phyloP scores from a whole-genome alignment of 305 asterid genomes.

The Euphrasia arctica region DNA sequence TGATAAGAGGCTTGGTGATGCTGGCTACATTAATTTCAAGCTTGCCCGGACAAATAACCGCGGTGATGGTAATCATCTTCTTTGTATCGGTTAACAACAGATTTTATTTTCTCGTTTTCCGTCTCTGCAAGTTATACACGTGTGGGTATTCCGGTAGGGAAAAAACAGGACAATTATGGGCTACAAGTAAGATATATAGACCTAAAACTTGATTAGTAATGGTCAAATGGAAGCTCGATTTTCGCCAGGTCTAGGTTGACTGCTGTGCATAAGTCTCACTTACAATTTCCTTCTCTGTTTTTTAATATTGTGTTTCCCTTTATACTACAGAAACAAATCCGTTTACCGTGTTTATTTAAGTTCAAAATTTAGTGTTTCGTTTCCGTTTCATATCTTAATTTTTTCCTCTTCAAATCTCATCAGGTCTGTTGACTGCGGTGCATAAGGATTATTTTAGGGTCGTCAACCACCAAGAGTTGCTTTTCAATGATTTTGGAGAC shows the following conservation, averaged over 20 bases:
- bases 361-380: slow-evolving; percentile 4
- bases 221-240: too few species aligned
- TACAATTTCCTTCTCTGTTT: neutral
- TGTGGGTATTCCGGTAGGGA: too few species aligned
- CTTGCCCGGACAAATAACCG: slow-evolving; percentile 96
- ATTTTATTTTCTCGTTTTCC: neutral
- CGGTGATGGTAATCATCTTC: slow-evolving; percentile 66
- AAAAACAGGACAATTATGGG: slow-evolving; percentile 26
- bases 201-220: neutral
- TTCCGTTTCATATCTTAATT: neutral
- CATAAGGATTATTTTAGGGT: slow-evolving; percentile 81
- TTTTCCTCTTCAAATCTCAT: slow-evolving; percentile 16
- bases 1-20: slow-evolving; percentile 92
- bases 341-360: neutral
- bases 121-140: slow-evolving; percentile 5
- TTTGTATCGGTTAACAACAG: neutral
- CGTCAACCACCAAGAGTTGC: slow-evolving; percentile 74
- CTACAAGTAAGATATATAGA: slow-evolving; percentile 14
- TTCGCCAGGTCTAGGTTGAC: too few species aligned
- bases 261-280: neutral
- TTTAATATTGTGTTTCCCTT: too few species aligned
- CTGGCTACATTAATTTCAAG: slow-evolving; percentile 80
- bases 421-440: slow-evolving; percentile 89
- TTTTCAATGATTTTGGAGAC: slow-evolving; percentile 95
- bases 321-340: neutral